Conservation (phyloP, 1,139 yeast species). For the Candida smagusa region DNA sequence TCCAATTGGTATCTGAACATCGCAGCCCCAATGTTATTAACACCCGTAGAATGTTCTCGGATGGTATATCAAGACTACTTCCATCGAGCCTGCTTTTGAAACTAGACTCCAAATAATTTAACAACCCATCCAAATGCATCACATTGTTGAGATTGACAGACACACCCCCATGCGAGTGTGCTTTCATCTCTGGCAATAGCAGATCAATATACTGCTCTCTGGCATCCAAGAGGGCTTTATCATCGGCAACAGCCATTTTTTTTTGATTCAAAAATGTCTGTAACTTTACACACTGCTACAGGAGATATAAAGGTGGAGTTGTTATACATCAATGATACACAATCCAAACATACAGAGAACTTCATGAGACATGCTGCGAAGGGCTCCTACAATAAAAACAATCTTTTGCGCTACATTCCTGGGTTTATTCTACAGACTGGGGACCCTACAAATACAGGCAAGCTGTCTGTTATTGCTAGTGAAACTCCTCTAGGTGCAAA, state of each 20-base stretch:
- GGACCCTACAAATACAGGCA: constrained; percentile 49
- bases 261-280: constrained; percentile 3
- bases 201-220: constrained; percentile 23
- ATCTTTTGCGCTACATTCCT: constrained; percentile 41
- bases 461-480: constrained; percentile 13
- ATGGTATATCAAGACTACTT: constrained; percentile 16
- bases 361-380: constrained; percentile 45
- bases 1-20: constrained; percentile 25
- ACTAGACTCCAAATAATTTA: constrained; percentile 22
- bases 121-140: constrained; percentile 28
- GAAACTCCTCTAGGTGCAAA: constrained; percentile 3
- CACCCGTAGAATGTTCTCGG: constrained; percentile 24
- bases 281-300: constrained; percentile 18
- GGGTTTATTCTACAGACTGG: constrained; percentile 49
- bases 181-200: constrained; percentile 23
- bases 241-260: not conserved
- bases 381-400: constrained; percentile 39
- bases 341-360: constrained; percentile 16
- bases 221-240: constrained; percentile 3
- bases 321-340: constrained; percentile 8
- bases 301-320: constrained; percentile 20
- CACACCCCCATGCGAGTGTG: constrained; percentile 8
- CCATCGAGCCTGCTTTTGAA: constrained; percentile 1
- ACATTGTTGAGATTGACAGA: constrained; percentile 23
- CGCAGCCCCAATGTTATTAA: constrained; percentile 32